These are phyloP conservation scores for Paecilomyces variotii DNA, from an alignment of 2,329 filamentous ascomycete genomes.

Conservation along the genomic window DNA sequence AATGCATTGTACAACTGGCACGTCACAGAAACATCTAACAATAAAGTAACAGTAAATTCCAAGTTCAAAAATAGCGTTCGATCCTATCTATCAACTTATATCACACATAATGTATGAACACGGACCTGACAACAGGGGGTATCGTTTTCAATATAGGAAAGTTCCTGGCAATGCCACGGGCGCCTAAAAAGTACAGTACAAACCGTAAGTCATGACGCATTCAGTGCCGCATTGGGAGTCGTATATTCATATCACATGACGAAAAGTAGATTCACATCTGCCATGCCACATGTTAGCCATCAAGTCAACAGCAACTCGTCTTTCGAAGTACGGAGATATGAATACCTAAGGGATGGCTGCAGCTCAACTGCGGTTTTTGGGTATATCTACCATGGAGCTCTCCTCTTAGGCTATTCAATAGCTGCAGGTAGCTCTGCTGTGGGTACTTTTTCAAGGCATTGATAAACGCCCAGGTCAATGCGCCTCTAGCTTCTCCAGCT, in stretches of 20 bases:
- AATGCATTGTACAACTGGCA: background rate
- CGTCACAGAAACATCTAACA: no score
- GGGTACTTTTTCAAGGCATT: slow-evolving; percentile 79
- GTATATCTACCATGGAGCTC: slow-evolving; percentile 79
- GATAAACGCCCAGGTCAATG: slow-evolving; percentile 97
- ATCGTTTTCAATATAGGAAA: background rate
- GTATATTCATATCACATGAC: slow-evolving; percentile 47
- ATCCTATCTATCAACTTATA: background rate
- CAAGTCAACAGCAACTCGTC: slow-evolving; percentile 1
- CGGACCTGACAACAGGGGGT: background rate
- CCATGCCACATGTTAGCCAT: slow-evolving; percentile 4
- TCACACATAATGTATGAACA: background rate
- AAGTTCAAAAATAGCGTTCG: no score
- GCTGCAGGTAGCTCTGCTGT: slow-evolving; percentile 87
- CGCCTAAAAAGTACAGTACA: background rate
- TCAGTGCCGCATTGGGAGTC: background rate
- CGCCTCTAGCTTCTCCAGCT: slow-evolving; percentile 79
- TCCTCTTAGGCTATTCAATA: slow-evolving; percentile 88
- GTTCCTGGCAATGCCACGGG: background rate
- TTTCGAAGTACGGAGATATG: slow-evolving; percentile 9
- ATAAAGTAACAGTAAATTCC: no score
- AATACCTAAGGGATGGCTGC: slow-evolving; percentile 90
- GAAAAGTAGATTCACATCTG: slow-evolving; percentile 58
- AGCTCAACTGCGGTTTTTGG: slow-evolving; percentile 94
- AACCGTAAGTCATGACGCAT: background rate